These are phyloP conservation scores for Fusarium dimerum DNA, from an alignment of 2,329 filamentous ascomycete species.

Conservation along the genomic window DNA sequence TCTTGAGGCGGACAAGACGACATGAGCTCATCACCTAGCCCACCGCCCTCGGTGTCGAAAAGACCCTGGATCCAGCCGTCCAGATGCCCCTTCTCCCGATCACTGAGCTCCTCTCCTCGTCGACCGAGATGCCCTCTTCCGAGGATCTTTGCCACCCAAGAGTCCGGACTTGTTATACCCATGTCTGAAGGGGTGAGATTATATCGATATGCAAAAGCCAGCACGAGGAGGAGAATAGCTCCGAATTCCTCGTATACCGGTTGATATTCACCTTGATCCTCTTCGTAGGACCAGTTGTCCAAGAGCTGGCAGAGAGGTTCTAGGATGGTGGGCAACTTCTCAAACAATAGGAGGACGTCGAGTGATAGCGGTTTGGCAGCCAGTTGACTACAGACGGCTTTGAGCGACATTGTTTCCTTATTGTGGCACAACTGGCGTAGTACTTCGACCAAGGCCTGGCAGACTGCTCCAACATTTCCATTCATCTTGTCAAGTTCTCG, in stretches of 20 bases:
- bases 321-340: slow-evolving; percentile 68
- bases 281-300: slow-evolving; percentile 79
- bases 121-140: slow-evolving; percentile 59
- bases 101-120: slow-evolving; percentile 59
- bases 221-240: slow-evolving; percentile 69
- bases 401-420: slow-evolving; percentile 80
- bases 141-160: slow-evolving; percentile 69
- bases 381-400: slow-evolving; percentile 71
- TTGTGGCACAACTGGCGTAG: slow-evolving; percentile 68
- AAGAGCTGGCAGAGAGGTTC: slow-evolving; percentile 74
- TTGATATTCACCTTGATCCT: slow-evolving; percentile 82
- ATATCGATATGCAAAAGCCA: slow-evolving; percentile 77
- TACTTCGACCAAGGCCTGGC: slow-evolving; percentile 73
- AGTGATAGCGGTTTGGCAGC: slow-evolving; percentile 70
- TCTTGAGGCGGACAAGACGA: slow-evolving; percentile 79
- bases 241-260: slow-evolving; percentile 87
- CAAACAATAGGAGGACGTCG: slow-evolving; percentile 76
- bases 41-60: slow-evolving; percentile 72
- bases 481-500: slow-evolving; percentile 86
- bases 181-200: slow-evolving; percentile 65
- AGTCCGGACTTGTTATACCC: slow-evolving; percentile 59
- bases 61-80: slow-evolving; percentile 76
- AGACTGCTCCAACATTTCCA: slow-evolving; percentile 86
- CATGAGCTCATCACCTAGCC: slow-evolving; percentile 78
- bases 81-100: slow-evolving; percentile 66